Evolutionary conservation across 2,329 filamentous ascomycete species (phyloP).

Genomic region (Myriangium duriaei): DNA sequence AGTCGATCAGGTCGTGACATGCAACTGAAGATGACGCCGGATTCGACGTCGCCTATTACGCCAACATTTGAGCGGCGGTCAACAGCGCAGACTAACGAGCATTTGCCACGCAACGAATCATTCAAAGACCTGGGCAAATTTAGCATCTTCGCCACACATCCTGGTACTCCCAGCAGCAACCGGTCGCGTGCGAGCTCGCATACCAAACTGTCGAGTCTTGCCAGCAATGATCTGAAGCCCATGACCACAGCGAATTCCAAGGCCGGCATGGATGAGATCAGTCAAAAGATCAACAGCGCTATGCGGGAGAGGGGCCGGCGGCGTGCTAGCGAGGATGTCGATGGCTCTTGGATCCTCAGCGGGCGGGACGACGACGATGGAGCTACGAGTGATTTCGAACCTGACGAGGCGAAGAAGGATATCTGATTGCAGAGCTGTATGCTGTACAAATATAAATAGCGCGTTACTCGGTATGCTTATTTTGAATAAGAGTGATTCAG

Average conservation of each 20-base stretch:
- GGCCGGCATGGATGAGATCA: slow-evolving; percentile 70
- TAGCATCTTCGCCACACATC: slow-evolving; percentile 80
- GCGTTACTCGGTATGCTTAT: too few species aligned
- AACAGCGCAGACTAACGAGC: slow-evolving; percentile 28
- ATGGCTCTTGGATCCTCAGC: slow-evolving; percentile 12
- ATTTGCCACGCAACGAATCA: slow-evolving; percentile 77
- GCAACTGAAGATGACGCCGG: slow-evolving; percentile 12
- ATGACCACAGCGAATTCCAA: slow-evolving; percentile 57
- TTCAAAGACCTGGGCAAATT: slow-evolving; percentile 82
- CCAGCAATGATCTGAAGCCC: slow-evolving; percentile 51
- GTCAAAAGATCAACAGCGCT: slow-evolving; percentile 67
- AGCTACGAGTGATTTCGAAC: slow-evolving; percentile 15
- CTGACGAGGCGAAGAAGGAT: slow-evolving; percentile 14
- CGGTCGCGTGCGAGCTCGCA: slow-evolving; percentile 49
- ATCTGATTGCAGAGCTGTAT: too few species aligned
- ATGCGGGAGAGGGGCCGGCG: slow-evolving; percentile 66
- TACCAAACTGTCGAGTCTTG: slow-evolving; percentile 2
- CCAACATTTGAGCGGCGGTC: slow-evolving; percentile 5
- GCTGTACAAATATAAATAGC: slow-evolving; percentile 7
- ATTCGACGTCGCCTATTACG: slow-evolving; percentile 4
- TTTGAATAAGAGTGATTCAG: too few species aligned
- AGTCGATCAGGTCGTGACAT: slow-evolving; percentile 12
- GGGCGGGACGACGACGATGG: slow-evolving; percentile 15
- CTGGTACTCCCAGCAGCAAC: slow-evolving; percentile 66
- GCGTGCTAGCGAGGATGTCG: slow-evolving; percentile 35